phyloP scores from a whole-genome alignment of 129 eudicot genomes.

The Centaurea solstitialis region DNA sequence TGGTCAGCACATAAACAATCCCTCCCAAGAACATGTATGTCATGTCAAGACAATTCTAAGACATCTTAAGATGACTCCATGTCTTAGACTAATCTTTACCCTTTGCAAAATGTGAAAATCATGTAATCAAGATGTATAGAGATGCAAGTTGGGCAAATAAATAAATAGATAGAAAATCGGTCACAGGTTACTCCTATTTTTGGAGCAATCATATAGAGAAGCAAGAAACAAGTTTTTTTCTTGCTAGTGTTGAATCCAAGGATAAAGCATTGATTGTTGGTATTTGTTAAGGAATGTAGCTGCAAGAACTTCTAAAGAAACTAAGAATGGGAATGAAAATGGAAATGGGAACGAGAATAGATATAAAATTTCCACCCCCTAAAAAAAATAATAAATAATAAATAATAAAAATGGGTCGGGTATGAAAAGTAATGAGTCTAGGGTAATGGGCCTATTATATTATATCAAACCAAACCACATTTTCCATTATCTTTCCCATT shows the following conservation, averaged over 20 bases:
- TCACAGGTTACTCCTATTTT: not conserved
- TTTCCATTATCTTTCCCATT: too few species aligned
- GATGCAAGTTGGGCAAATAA: not conserved
- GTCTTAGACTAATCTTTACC: not conserved
- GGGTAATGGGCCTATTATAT: too few species aligned
- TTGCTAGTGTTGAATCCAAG: not conserved
- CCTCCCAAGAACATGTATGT: not conserved
- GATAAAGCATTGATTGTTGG: not conserved
- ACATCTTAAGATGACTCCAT: not conserved
- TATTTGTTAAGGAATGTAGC: not conserved
- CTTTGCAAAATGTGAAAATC: not conserved
- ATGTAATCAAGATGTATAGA: not conserved
- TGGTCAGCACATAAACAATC: not conserved
- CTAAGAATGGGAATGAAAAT: too few species aligned
- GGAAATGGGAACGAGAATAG: too few species aligned
- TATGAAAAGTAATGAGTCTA: too few species aligned
- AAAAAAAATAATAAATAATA: too few species aligned
- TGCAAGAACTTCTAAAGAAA: not conserved
- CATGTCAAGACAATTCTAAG: not conserved
- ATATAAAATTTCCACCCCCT: too few species aligned
- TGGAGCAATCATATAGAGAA: not conserved
- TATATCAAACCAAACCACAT: too few species aligned
- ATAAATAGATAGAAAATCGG: not conserved
- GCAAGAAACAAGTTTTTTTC: not conserved
- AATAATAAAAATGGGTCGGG: too few species aligned